Evolutionary conservation across 176 grass and related monocot species (phyloP), one percentile per base, ranked within the genome.

Genomic region (Oryza longistaminata): DNA sequence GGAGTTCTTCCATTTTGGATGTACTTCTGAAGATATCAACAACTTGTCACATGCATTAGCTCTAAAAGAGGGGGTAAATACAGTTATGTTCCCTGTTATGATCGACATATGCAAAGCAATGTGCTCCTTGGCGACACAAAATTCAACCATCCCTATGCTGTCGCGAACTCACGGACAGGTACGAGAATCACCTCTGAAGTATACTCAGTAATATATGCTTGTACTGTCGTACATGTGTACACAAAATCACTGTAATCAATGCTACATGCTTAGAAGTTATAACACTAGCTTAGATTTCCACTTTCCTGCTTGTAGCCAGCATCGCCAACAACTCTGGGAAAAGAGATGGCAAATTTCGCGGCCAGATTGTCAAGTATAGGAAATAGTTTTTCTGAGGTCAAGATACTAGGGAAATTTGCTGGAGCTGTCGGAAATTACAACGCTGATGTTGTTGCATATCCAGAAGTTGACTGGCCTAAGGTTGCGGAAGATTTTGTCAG

Each of bases 391-490:
- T 80, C 70, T 6, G 88, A 92, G 76, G 84, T 93, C 64, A 87
- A 64, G 76, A 87, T 97, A 82, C 83, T 93, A 14, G 92, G 95
- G 43, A 97, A 97, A 74, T 94, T 97, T 85, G 86, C 96, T 77
- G 96, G 96, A 10, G 96, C 96, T 69, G 91, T 99, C 83, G 96
- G 96, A 86, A 99, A 99, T 77, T 99, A 99, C 78, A 99, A 96
- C 86, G 96, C 96, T 85, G 83, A 94, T 86, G 90, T 88, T 73
- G 85, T 88, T 40, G 93, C 96, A 58, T 99, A 99, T 89, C 93
- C 93, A 2, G 82, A 92, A 85, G 73, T 96, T 83, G 81, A 94
- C 44, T 99, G 96, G 96, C 92, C 91, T 88, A 86, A 76, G 60
- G 84, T 92, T 74, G 87, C 91, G 73, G 86, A 91, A 92, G 90